Conservation (phyloP, 805 yeast genomes). For the Wickerhamiella galacta region DNA sequence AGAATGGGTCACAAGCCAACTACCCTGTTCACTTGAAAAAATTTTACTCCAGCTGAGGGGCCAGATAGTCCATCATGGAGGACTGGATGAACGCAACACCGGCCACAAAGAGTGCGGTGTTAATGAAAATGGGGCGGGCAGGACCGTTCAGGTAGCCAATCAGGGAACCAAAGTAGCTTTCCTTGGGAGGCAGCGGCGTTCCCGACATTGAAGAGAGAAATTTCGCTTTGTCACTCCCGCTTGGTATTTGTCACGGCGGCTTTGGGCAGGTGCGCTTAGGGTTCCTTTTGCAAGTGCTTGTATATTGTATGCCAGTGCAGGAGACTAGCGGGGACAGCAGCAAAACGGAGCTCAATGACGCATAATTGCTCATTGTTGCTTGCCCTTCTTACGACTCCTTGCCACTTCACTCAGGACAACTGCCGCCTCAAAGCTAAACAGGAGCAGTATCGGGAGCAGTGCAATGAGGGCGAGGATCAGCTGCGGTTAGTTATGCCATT, state of each 20-base stretch:
- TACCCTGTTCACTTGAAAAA: no score
- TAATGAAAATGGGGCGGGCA: conserved; percentile 14
- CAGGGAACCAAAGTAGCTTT: conserved; percentile 10
- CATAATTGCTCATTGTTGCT: not conserved
- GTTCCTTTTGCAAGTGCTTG: not conserved
- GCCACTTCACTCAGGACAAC: conserved; percentile 6
- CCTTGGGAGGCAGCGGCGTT: not conserved
- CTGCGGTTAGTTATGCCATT: conserved; percentile 6
- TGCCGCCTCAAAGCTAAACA: conserved; percentile 12
- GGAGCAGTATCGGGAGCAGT: conserved; percentile 21
- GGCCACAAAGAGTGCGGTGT: conserved; percentile 17
- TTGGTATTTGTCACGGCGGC: not conserved
- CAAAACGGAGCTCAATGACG: not conserved
- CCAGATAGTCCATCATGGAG: conserved; percentile 23
- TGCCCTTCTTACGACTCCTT: not conserved
- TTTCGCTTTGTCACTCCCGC: not conserved
- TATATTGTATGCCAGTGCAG: not conserved
- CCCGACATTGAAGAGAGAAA: conserved; percentile 1
- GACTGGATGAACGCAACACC: conserved; percentile 26
- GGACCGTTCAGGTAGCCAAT: conserved; percentile 13
- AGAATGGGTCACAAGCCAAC: no score
- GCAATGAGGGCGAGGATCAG: conserved; percentile 25
- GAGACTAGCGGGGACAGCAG: not conserved
- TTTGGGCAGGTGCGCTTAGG: not conserved
- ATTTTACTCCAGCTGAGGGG: conserved; percentile 24